Base-by-base conservation (phyloP, 1,139 yeast genomes). In the Geotrichum klebahnii region DNA sequence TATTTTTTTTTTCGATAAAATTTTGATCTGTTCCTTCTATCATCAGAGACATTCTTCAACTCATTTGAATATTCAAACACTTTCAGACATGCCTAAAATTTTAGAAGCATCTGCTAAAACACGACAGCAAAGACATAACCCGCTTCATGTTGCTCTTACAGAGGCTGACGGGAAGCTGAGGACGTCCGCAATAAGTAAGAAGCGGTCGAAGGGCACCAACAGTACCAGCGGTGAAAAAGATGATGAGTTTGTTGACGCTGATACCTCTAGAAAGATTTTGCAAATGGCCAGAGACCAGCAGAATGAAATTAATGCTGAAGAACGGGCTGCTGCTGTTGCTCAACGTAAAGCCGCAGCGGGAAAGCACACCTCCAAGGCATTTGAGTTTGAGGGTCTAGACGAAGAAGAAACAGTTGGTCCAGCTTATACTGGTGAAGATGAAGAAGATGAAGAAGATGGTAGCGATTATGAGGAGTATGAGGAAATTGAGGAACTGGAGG, bases 271-370 rank as follows among this genome's bases (percentile, higher is more conserved):
- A 68, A 88, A 81, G 70, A 90, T 92, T 67, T 74, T 92, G 57
- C 86, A 84, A 64, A 74, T 92, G 58, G 98, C 97, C 14, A 82
- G 79, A 61, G 92, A 84, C 61, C 98, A 92, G 70, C 97, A 89
- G 66, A 90, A 86, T 43, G 98, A 92, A 65, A 67, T 90, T 28
- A 85, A 78, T 52, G 73, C 68, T 5, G 95, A 87, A 64, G 88
- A 58, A 56, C 12, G 45, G 10, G 51, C 34, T 31, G 46, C 28
- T 5, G 36, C n/a, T n/a, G 36, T 34, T n/a, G 44, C 40, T 5
- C 38, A 46, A 22, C 41, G 41, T 17, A 39, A 42, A 33, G 43
- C 41, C 24, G 46, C 46, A 24, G 32, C 46, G 26, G 40, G 46
- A 5, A 44, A 28, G 14, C 29, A n/a, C 19, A 28, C 39, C 8